Evolutionary conservation across 1,284 basidiomycete genomes (phyloP), one percentile per base, ranked within the genome.

Genomic region (Gomphus sp.): DNA sequence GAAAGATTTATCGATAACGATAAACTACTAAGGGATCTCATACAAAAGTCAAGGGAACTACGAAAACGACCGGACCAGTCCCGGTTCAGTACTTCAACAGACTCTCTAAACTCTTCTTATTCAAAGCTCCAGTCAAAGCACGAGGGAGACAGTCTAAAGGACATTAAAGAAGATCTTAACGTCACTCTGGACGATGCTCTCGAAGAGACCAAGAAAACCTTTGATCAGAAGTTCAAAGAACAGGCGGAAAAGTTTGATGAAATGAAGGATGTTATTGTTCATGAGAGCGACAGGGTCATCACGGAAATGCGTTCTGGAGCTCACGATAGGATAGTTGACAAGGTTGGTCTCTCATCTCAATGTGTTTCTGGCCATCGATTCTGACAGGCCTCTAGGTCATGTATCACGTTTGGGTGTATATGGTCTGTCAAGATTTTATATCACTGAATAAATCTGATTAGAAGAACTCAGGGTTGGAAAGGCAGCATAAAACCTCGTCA

Each of bases 1-100:
- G 33, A 62, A 28, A 43, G 49, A 16, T 62, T 54, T 43, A 16
- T 58, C 11, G 41, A 55, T 9, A 49, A 63, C 45, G 62, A 60
- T 4, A 36, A 53, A 16, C 33, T 60, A 28, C 36, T 62, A 22
- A 14, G 16, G 4, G 62, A 57, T 11, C 49, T 58, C 11, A 18
- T 45, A 7, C 39, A 28, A 9, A 55, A 55, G 28, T 4, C 43
- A 4, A 31, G 25, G 5, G n/a, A 9, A n/a, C 54, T 47, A 16
- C 3, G 12, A 16, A 43, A 16, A 43, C n/a, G 45, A 7, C 31
- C 18, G 12, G 28, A 4, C 28, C 4, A 28, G 28, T 28, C 4
- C 4, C 28, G 4, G 28, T 4, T 2, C 28, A 28, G 28, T 28
- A 2, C 28, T 28, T 28, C 28, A 28, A 4, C 28, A 28, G 3